Evolutionary conservation across 352 stramenopile species (phyloP), one percentile per base, ranked within the genome.

Genomic region (Phytophthora lateralis): DNA sequence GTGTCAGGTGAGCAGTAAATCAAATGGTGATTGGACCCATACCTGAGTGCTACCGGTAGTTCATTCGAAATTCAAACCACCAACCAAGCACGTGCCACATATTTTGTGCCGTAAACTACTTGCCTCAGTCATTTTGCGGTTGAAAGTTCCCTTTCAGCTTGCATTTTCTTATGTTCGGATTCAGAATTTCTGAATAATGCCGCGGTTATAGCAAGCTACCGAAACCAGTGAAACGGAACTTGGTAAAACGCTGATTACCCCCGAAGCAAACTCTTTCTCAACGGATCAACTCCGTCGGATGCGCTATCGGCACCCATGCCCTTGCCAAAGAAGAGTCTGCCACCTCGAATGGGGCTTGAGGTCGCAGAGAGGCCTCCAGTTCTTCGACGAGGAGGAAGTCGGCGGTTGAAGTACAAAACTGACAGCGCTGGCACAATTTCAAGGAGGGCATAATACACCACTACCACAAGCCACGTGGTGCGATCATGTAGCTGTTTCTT

Each of bases 351-450:
- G 3, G 79, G 76, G 15, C 65, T 75, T 11, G 66, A 65, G 15
- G 73, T 82, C 17, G 69, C 70, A 11, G 59, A 54, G 3, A 65
- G 46, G 32, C 73, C 58, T 26, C 68, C 63, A 27, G 48, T 54
- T 27, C 71, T 66, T 20, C 75, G 71, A 8, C 69, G 72, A 15
- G 76, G 66, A 32, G 88, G 88, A 17, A 96, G 67, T 10, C 85
- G 82, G 0, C 85, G 85, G 59, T 95, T 93, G 60, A 95, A 96
- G 54, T 91, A 94, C 32, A 96, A 43, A 17, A 95, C 81, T 24
- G 82, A 86, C 44, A 93, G 56, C 2, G 82, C 80, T 30, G 88
- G 88, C 6, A 92, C 65, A 46, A 95, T 85, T 69, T 96, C 88
- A 38, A 96, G 53, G 7, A 95, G 54, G 27, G 72, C 83, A 54